Base-by-base conservation (phyloP, 148 eudicot genomes). In the Cornus suecica region DNA sequence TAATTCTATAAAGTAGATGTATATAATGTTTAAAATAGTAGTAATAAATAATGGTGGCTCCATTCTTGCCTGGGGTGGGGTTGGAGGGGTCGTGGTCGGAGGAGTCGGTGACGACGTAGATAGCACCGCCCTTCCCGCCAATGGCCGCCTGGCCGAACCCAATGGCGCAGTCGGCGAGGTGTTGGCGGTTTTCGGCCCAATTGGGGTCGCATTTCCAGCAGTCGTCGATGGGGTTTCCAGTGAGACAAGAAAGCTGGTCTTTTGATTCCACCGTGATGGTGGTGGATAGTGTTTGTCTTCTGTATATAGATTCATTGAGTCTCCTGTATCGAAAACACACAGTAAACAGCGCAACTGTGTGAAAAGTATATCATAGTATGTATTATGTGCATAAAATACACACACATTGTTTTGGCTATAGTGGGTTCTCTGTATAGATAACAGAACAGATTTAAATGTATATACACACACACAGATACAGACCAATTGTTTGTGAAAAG, bases 181-280 rank as follows among this genome's bases (percentile, higher is more conserved):
- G 91, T 51, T 88, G 93, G 23, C 97, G 79, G 78, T 92, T 81
- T 37, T 77, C 75, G 23, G 82, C 84, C 97, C 97, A 92, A 73
- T 90, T 88, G 32, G 89, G 88, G 74, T 92, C 92, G 72, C 97
- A 90, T 22, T 84, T 79, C 97, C 97, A 92, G 83, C 97, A 92
- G 67, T 92, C 97, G 80, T 92, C 97, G 25, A 92, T 92, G 45
- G 97, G 97, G 83, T 92, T 92, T 25, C 97, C 97, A 5, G 92
- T 92, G 8, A 72, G 77, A 74, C 97, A 92, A 48, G 87, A 69
- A 62, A 22, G 74, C 29, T 82, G 78, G 73, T 76, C 86, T 31
- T 81, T 85, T 71, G 71, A 76, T 75, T 37, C 42, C n/a, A n/a
- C n/a, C 76, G 60, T n/a, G 6, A 13, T 15, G 70, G 48, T 61